phyloP scores from a whole-genome alignment of 2,329 filamentous ascomycete species.

The Geosmithia flava region DNA sequence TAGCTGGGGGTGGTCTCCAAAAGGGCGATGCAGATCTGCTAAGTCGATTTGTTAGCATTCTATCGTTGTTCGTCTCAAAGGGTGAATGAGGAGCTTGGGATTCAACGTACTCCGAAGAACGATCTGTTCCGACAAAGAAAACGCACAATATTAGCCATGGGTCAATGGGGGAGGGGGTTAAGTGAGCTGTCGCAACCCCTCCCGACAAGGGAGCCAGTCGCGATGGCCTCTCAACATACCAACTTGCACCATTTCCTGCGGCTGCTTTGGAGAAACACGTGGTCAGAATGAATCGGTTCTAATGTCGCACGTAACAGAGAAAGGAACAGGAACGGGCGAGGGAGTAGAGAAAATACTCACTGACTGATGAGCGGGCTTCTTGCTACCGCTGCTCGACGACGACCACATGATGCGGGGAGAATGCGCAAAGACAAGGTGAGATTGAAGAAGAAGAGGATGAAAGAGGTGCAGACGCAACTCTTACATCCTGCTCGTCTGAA shows the following conservation, averaged over 20 bases:
- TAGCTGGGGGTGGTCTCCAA: constrained; percentile 53
- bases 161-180: not conserved
- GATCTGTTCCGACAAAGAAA: not conserved
- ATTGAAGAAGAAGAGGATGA: constrained; percentile 5
- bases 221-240: constrained; percentile 44
- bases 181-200: not conserved
- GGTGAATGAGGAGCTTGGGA: not conserved
- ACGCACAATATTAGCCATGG: constrained; percentile 7
- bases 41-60: not conserved
- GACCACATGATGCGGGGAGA: constrained; percentile 41
- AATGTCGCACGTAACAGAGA: constrained; percentile 8
- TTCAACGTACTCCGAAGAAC: constrained; percentile 1
- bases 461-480: not conserved
- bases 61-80: not conserved
- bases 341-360: constrained; percentile 30
- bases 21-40: constrained; percentile 75
- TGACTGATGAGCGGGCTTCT: constrained; percentile 56
- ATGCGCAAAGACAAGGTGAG: not conserved
- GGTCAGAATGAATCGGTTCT: constrained; percentile 17
- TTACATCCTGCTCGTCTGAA: constrained; percentile 1
- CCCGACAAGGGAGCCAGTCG: not conserved
- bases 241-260: constrained; percentile 98
- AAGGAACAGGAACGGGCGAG: constrained; percentile 5
- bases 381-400: constrained; percentile 50
- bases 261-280: constrained; percentile 15